Base-by-base conservation (phyloP, 202 grass and related monocot genomes). In the Setaria italica region DNA sequence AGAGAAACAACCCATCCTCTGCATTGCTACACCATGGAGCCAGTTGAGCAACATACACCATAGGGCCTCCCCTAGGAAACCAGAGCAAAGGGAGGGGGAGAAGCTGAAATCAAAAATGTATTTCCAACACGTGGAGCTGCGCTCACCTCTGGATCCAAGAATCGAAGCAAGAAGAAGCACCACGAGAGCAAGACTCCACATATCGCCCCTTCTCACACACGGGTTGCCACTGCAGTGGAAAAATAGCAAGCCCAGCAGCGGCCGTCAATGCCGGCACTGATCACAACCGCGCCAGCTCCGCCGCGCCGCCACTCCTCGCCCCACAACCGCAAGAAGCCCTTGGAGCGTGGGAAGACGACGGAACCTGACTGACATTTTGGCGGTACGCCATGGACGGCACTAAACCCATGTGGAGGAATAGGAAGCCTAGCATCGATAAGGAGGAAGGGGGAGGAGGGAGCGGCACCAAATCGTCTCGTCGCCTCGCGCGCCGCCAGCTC, bases 121-220 rank as follows among this genome's bases (percentile, higher is more conserved):
- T 2, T 2, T 2, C 55, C 65, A 85, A 85, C 82, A 69, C n/a
- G 51, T 14, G 21, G 62, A 88, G 19, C 46, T 72, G 20, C 8
- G 2, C 75, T 89, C 87, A 97, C 94, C 92, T 92, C 37, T 87
- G 85, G 92, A 92, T 92, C 90, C 94, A 64, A 92, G 82, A 76
- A 84, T 30, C 32, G 80, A 80, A 77, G 89, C 82, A 49, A 86
- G 87, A 75, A 94, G 75, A 78, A 86, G 1, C 84, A 70, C 51
- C 58, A 63, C 63, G 62, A 81, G 69, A 21, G 82, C 41, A 49
- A 83, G 82, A 62, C 74, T 14, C 43, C 86, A 82, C 84, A 90
- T 91, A 68, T 73, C 79, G 72, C 50, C 64, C 79, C 1, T 25
- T 50, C 57, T 50, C n/a, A 47, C 30, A 21, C 17, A 30, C 50